Evolutionary conservation across 441 rosid species (phyloP).

Genomic region (Heliophila coronopifolia): DNA sequence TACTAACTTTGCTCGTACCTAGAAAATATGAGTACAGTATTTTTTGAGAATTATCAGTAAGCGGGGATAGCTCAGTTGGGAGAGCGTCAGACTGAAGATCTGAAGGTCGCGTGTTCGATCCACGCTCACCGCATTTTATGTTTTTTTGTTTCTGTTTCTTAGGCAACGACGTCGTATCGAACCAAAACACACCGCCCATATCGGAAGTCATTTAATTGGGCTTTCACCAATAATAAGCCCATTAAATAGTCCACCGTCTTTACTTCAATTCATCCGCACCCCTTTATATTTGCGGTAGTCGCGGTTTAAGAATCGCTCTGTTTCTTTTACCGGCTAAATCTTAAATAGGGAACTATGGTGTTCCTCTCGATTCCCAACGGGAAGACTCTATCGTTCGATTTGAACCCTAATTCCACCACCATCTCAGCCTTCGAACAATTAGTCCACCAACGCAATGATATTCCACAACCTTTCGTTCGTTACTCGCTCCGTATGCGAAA

Average conservation of each 20-base stretch:
- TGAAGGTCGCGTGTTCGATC: constrained; percentile 65
- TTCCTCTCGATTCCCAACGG: constrained; percentile 48
- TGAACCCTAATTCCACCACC: constrained; percentile 50
- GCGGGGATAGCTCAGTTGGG: constrained; percentile 37
- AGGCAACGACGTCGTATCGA: too few species aligned
- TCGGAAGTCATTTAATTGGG: too few species aligned
- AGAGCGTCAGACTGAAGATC: constrained; percentile 38
- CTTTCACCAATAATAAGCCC: too few species aligned
- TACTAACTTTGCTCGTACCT: too few species aligned
- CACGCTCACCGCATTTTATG: constrained; percentile 59
- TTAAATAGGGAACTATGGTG: constrained; percentile 37
- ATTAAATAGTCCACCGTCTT: too few species aligned
- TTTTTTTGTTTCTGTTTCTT: too few species aligned
- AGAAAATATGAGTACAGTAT: too few species aligned
- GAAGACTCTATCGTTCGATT: constrained; percentile 40
- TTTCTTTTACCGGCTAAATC: not conserved
- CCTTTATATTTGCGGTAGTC: too few species aligned
- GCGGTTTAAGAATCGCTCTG: too few species aligned
- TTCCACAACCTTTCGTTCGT: constrained; percentile 41
- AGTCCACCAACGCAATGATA: constrained; percentile 31
- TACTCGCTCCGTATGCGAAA: constrained; percentile 31
- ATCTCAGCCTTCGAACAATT: constrained; percentile 43
- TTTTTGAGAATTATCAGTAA: too few species aligned
- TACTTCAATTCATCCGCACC: too few species aligned
- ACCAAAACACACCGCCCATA: too few species aligned